Evolutionary conservation across 2,329 filamentous ascomycete genomes (phyloP).

Genomic region (Tolypocladium nubicola): DNA sequence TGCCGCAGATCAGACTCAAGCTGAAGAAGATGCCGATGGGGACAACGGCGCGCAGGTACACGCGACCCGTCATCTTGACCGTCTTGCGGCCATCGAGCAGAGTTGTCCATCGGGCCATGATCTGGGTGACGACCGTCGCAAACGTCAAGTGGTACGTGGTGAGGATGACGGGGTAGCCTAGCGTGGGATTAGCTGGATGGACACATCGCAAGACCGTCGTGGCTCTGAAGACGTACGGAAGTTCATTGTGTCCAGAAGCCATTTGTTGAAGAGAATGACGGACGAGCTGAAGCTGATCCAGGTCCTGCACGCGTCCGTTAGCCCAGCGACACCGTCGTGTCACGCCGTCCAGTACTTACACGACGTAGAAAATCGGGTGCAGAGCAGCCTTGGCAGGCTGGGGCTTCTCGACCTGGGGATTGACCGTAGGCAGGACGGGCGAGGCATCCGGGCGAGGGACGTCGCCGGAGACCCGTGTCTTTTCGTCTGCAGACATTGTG

Average conservation of each 20-base stretch:
- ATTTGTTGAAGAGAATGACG: slow-evolving; percentile 99
- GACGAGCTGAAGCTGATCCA: slow-evolving; percentile 92
- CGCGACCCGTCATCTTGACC: slow-evolving; percentile 91
- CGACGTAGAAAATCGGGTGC: slow-evolving; percentile 79
- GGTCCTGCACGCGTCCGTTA: slow-evolving; percentile 40
- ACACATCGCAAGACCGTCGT: slow-evolving; percentile 1
- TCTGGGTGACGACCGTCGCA: slow-evolving; percentile 86
- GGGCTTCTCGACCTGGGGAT: slow-evolving; percentile 62
- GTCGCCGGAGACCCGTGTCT: slow-evolving; percentile 75
- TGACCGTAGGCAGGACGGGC: slow-evolving; percentile 69
- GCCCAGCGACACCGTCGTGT: background rate
- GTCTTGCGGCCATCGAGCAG: slow-evolving; percentile 90
- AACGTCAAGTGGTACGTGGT: slow-evolving; percentile 95
- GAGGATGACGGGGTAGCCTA: slow-evolving; percentile 67
- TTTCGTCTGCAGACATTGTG: slow-evolving; percentile 44
- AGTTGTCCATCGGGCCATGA: slow-evolving; percentile 80
- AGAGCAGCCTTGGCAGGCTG: slow-evolving; percentile 53
- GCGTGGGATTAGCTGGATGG: slow-evolving; percentile 7
- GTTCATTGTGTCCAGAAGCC: slow-evolving; percentile 75
- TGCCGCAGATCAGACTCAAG: slow-evolving; percentile 90
- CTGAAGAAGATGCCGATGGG: slow-evolving; percentile 95
- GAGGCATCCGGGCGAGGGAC: slow-evolving; percentile 45
- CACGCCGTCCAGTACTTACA: slow-evolving; percentile 31
- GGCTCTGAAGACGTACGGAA: slow-evolving; percentile 43
- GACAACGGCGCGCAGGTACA: slow-evolving; percentile 88